Conservation (phyloP, 2,329 filamentous ascomycete species). For the Apiospora marii region DNA sequence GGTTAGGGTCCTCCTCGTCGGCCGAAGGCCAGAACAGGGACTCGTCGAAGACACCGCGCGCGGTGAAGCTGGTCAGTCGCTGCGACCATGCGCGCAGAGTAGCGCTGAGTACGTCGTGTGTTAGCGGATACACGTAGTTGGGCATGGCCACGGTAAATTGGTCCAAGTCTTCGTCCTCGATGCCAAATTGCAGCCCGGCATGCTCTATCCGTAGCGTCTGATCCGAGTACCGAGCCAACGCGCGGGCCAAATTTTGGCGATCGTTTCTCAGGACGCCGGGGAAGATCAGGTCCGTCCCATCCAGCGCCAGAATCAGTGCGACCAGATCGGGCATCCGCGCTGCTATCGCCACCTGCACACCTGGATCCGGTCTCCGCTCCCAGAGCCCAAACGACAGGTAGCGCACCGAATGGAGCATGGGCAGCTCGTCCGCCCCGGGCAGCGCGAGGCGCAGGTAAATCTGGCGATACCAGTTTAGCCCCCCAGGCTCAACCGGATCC, state of each 20-base stretch:
- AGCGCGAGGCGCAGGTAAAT: slow-evolving; percentile 18
- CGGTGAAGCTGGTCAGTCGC: slow-evolving; percentile 21
- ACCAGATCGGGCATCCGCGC: slow-evolving; percentile 14
- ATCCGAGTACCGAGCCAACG: slow-evolving; percentile 9
- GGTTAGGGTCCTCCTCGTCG: neutral
- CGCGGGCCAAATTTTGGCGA: slow-evolving; percentile 19
- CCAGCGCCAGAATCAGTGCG: slow-evolving; percentile 1
- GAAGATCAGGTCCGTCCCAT: slow-evolving; percentile 20
- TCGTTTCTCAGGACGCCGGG: slow-evolving; percentile 18
- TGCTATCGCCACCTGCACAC: slow-evolving; percentile 23
- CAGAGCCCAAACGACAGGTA: neutral
- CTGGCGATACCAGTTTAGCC: neutral
- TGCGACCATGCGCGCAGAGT: slow-evolving; percentile 25
- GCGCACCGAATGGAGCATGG: neutral
- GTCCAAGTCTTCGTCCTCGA: neutral
- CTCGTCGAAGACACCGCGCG: slow-evolving; percentile 24
- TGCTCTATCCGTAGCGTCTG: slow-evolving; percentile 6
- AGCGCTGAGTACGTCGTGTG: slow-evolving; percentile 21
- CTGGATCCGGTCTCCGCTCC: slow-evolving; percentile 4
- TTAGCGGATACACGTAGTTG: slow-evolving; percentile 9
- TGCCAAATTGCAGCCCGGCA: neutral
- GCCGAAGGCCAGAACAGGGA: slow-evolving; percentile 23
- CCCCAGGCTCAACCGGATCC: neutral
- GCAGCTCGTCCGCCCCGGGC: slow-evolving; percentile 10
- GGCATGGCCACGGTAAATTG: slow-evolving; percentile 15